phyloP scores from a whole-genome alignment of 345 rosid genomes.

The Psidium guajava region DNA sequence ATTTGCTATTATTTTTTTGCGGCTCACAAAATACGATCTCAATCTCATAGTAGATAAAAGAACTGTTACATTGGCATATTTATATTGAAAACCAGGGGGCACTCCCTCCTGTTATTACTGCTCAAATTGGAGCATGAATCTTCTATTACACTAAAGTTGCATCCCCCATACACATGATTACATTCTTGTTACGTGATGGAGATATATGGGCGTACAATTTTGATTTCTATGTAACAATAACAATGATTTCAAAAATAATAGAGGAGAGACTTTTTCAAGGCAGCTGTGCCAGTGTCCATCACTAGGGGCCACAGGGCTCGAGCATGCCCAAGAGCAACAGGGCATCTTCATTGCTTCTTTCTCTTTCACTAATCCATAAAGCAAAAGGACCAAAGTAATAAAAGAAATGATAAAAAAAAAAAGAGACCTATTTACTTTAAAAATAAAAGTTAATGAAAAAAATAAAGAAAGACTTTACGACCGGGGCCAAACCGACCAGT shows the following conservation, averaged over 20 bases:
- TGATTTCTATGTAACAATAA: background rate
- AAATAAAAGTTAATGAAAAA: background rate
- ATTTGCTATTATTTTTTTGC: too few relatives aligned
- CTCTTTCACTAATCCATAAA: background rate
- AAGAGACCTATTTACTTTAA: background rate
- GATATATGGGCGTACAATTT: background rate
- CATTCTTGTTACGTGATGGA: background rate
- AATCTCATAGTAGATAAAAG: too few relatives aligned
- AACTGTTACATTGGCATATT: too few relatives aligned
- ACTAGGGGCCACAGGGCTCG: background rate
- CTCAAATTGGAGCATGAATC: background rate
- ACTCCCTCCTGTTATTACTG: background rate
- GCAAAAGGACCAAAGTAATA: background rate
- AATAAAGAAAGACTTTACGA: background rate
- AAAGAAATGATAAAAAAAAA: background rate
- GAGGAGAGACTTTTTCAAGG: background rate
- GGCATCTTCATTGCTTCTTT: background rate
- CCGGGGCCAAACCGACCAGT: background rate
- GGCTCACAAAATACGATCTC: too few relatives aligned
- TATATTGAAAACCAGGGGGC: background rate
- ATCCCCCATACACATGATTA: background rate
- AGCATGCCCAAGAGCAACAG: background rate
- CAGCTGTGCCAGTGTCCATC: background rate
- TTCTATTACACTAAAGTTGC: background rate
- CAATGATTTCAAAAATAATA: background rate